Evolutionary conservation across 306 rosid genomes (phyloP), one percentile per base, ranked within the genome.

Genomic region (Rosa lucieae): DNA sequence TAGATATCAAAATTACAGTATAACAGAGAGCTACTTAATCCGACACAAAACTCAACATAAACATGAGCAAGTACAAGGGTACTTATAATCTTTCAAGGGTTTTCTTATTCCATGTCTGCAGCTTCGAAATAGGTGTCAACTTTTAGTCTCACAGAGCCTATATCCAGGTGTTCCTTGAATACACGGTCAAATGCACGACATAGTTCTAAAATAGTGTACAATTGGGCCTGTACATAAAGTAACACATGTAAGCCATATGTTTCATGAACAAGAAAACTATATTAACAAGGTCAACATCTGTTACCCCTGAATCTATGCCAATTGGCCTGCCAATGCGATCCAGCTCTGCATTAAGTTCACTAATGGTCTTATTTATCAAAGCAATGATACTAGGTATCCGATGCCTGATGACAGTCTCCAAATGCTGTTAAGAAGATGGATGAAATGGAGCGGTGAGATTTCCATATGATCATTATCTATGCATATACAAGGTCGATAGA

Each of bases 141-240:
- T 63, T 67, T 26, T 17, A 67, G 21, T 39, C 71, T 67, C 47
- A 18, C 47, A 39, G 47, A 67, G 71, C 21, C 51, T 37, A 55
- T 20, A 75, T 96, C 99, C 82, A 96, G 86, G 83, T 96, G 99
- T 76, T 96, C 99, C 87, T 84, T 96, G 77, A 96, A 96, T 66
- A 96, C 97, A 75, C 97, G 94, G 81, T 96, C 99, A 91, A 96
- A 93, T 53, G 99, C 99, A 74, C 99, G 98, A 59, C 99, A 96
- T 87, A 96, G 59, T 87, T 96, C 99, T 86, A 96, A 89, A 80
- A 96, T 93, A 55, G 98, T 93, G 83, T 96, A 96, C 35, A 96
- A 89, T 77, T 93, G 99, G 77, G 98, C 99, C 99, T 96, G 78
- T 80, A 70, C 13, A 87, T n/a, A 10, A 6, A 62, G 26, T 49